Evolutionary conservation across 208 protist genomes (phyloP), one percentile per base, ranked within the genome.

Genomic region (Crithidia fasciculata): DNA sequence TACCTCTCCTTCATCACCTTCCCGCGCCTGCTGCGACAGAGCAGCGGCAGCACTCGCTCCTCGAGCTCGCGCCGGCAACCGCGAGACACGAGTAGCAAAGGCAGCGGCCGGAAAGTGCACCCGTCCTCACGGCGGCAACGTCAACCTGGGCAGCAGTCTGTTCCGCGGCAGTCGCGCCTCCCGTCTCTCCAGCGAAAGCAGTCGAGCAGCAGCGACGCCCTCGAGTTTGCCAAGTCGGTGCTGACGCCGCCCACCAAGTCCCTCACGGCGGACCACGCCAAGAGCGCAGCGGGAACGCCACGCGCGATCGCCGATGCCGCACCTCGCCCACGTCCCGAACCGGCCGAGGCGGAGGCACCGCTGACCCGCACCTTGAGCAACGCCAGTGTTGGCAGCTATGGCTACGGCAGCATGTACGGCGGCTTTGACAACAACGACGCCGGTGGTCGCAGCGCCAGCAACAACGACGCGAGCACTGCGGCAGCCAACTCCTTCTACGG

Each of bases 381-480:
- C n/a, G 65, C 53, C 19, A 70, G 65, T 10, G 61, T 19, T 15
- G 53, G 65, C n/a, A 70, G 65, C 19, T 61, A n/a, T 15, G 53
- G 65, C n/a, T 70, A 57, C 41, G 65, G 53, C 39, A 70, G 65
- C 41, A 50, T 61, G 53, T 70, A 70, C 54, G 43, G 43, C 12
- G 53, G 65, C n/a, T 59, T 70, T 37, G 43, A 53, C 53, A 18
- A 66, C 45, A 66, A 8, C 43, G 50, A 28, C 59, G 5, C 8
- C 43, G n/a, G 28, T 28, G 28, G 28, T 28, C 28, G 19, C 59
- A 40, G 18, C 28, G 19, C 19, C 65, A 53, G 41, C 65, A 53
- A 39, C 19, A 70, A 40, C 50, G 8, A 45, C 39, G 6, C 9
- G 2, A 28, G 28, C 28, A 28, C 28, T 28, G 45, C 45, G 9